phyloP scores from a whole-genome alignment of 371 early-diverging fungal genomes.

The Lichtheimia hyalospora region DNA sequence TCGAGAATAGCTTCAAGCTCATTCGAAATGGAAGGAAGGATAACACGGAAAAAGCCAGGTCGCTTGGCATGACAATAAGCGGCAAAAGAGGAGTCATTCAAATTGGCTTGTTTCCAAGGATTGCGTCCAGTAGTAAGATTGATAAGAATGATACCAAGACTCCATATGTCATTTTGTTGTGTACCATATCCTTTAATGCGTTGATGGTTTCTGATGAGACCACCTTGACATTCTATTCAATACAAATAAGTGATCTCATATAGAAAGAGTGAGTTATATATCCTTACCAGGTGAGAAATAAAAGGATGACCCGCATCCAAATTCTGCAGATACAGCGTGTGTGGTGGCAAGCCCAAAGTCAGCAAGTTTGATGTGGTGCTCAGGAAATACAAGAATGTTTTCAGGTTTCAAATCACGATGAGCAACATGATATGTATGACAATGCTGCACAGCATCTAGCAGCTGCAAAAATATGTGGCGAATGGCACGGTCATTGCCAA shows the following conservation, averaged over 20 bases:
- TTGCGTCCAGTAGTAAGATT: slow-evolving; percentile 77
- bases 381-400: slow-evolving; percentile 73
- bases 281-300: slow-evolving; percentile 84
- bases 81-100: slow-evolving; percentile 69
- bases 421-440: slow-evolving; percentile 75
- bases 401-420: slow-evolving; percentile 95
- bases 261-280: background rate
- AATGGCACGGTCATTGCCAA: slow-evolving; percentile 60
- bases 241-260: background rate
- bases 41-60: slow-evolving; percentile 57
- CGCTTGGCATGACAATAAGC: slow-evolving; percentile 62
- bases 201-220: slow-evolving; percentile 39
- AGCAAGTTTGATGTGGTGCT: slow-evolving; percentile 59
- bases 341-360: slow-evolving; percentile 81
- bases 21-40: slow-evolving; percentile 66
- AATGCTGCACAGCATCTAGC: slow-evolving; percentile 76
- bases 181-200: slow-evolving; percentile 61
- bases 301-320: slow-evolving; percentile 81
- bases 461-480: slow-evolving; percentile 80
- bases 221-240: slow-evolving; percentile 65
- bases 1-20: slow-evolving; percentile 71
- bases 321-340: slow-evolving; percentile 67
- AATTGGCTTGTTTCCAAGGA: slow-evolving; percentile 80
- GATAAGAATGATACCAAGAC: slow-evolving; percentile 80
- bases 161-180: slow-evolving; percentile 85